Conservation (phyloP, 768 basidiomycete species). For the Filobasidium floriforme region DNA sequence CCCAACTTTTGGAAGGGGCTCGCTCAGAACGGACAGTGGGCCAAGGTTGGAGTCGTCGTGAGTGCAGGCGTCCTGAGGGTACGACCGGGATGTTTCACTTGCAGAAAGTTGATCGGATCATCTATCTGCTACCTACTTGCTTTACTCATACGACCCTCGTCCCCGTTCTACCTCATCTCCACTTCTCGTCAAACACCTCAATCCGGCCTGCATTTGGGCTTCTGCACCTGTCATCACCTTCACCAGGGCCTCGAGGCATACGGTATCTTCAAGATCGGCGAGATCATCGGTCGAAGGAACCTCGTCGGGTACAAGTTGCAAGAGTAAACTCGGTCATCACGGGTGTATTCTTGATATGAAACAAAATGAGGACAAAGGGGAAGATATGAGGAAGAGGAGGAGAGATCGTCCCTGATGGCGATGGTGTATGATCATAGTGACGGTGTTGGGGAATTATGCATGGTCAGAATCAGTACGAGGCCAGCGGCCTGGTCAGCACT, state of each 20-base stretch:
- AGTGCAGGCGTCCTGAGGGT: conserved; percentile 20
- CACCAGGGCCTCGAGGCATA: conserved; percentile 42
- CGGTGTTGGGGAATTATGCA: too few species aligned
- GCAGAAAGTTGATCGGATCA: neutral
- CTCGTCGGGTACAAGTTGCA: conserved; percentile 45
- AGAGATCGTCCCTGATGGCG: too few species aligned
- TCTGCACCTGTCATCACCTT: too few species aligned
- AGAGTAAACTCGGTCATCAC: conserved; percentile 35
- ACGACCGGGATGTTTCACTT: neutral
- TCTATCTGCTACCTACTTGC: neutral
- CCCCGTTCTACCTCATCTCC: too few species aligned
- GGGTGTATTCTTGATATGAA: too few species aligned
- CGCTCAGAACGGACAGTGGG: conserved; percentile 43
- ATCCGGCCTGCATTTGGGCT: too few species aligned
- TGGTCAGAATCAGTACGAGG: too few species aligned
- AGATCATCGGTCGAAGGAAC: conserved; percentile 45
- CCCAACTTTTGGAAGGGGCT: conserved; percentile 32
- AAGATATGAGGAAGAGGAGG: too few species aligned
- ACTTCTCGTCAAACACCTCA: too few species aligned
- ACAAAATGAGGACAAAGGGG: neutral
- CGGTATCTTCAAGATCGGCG: conserved; percentile 46
- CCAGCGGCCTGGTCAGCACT: too few species aligned
- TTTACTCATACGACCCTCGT: neutral
- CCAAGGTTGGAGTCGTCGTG: conserved; percentile 40
- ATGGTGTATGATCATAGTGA: too few species aligned